Conservation (phyloP, 2,329 filamentous ascomycete genomes). For the Magnaporthiopsis incrustans region DNA sequence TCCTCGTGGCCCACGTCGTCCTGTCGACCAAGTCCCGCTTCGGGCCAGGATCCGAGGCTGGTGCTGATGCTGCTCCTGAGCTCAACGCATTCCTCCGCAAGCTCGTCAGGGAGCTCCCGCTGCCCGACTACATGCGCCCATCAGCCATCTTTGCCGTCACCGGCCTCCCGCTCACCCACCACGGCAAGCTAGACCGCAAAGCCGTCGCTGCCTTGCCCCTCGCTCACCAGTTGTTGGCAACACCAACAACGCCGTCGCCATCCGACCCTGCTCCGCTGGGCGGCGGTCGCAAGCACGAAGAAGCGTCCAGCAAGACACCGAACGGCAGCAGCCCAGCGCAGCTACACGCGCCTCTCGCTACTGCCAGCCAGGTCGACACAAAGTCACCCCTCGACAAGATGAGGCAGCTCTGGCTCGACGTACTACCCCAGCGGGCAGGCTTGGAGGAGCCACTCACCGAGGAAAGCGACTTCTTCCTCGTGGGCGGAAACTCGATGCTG, state of each 20-base stretch:
- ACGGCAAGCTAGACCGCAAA: slow-evolving; percentile 5
- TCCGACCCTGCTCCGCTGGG: too few relatives aligned
- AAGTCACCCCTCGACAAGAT: neutral
- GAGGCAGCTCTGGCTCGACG: slow-evolving; percentile 2
- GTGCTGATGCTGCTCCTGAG: neutral
- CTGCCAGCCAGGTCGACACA: too few relatives aligned
- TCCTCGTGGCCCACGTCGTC: slow-evolving; percentile 3
- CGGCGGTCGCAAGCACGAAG: too few relatives aligned
- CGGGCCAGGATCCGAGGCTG: too few relatives aligned
- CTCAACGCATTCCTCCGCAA: neutral
- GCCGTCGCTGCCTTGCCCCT: neutral
- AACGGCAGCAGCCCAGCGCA: too few relatives aligned
- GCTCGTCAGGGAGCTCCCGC: slow-evolving; percentile 7
- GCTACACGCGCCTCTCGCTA: too few relatives aligned
- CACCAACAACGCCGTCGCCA: too few relatives aligned
- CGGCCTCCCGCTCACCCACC: neutral
- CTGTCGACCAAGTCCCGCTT: neutral
- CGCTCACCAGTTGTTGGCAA: neutral
- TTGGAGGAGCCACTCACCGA: neutral
- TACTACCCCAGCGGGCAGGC: neutral
- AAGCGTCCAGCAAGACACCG: too few relatives aligned
- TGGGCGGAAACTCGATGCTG: slow-evolving; percentile 15
- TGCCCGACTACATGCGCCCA: slow-evolving; percentile 24
- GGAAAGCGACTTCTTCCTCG: slow-evolving; percentile 24
- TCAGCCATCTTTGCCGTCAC: neutral